Percentiles rank a stretch among this genome's conserved stretches.
Conservation (phyloP, 257 asterid genomes). For the Thymus mandschuricus region DNA sequence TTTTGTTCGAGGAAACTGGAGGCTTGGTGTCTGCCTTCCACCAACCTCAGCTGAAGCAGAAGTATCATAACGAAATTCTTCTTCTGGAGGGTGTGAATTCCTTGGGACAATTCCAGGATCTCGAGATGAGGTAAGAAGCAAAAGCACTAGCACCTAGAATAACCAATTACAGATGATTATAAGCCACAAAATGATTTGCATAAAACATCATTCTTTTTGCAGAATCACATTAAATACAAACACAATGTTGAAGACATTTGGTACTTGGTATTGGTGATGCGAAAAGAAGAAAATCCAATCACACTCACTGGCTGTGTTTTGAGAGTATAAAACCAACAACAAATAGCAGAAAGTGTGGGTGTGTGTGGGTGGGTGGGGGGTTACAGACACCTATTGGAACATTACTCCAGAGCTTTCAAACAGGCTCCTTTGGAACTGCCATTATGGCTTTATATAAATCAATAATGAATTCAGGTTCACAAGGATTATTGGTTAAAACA, state of each 20-base stretch:
- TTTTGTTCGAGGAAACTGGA: slow-evolving; percentile 91
- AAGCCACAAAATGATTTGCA: slow-evolving; percentile 11
- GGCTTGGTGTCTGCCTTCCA: slow-evolving; percentile 93
- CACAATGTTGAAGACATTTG: slow-evolving; percentile 2
- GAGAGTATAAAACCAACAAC: slow-evolving; percentile 9
- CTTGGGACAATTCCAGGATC: slow-evolving; percentile 99
- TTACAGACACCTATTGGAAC: too few species aligned
- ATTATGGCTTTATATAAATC: neutral
- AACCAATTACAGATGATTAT: slow-evolving; percentile 27
- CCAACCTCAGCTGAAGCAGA: slow-evolving; percentile 84
- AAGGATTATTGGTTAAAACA: neutral
- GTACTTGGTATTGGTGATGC: neutral
- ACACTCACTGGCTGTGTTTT: slow-evolving; percentile 3
- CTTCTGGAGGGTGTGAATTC: slow-evolving; percentile 97
- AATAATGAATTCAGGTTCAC: slow-evolving; percentile 6
- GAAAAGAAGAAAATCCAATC: neutral
- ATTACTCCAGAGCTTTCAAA: slow-evolving; percentile 4
- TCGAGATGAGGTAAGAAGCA: slow-evolving; percentile 83
- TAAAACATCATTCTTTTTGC: neutral
- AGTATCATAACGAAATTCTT: slow-evolving; percentile 73
- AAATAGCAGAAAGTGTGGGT: neutral
- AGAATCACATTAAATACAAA: slow-evolving; percentile 12
- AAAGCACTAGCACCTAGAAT: slow-evolving; percentile 74
- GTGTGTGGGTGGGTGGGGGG: too few species aligned
- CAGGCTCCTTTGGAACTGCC: neutral